phyloP scores from a whole-genome alignment of 352 stramenopile species.

The Globisporangium solare region DNA sequence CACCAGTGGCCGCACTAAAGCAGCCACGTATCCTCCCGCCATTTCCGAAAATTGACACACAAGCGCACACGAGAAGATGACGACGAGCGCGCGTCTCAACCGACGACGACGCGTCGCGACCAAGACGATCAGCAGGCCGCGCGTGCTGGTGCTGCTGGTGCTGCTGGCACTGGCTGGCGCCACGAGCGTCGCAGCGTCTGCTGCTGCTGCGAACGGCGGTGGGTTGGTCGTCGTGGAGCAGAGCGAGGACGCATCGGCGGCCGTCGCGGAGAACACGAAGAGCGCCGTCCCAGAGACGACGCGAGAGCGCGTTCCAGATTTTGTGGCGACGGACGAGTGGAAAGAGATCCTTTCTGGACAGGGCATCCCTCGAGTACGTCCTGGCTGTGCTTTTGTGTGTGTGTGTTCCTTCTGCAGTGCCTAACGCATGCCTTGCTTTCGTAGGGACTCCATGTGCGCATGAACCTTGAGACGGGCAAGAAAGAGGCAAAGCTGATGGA shows the following conservation, averaged over 20 bases:
- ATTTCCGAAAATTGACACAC: slow-evolving; percentile 8
- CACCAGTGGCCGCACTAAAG: not conserved
- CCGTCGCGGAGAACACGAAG: not conserved
- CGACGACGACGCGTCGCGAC: not conserved
- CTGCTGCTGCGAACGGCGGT: not conserved
- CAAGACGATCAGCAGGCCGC: not conserved
- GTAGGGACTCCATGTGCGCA: slow-evolving; percentile 77
- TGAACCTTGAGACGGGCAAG: slow-evolving; percentile 81
- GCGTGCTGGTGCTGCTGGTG: not conserved
- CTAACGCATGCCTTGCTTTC: not conserved
- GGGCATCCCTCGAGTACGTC: slow-evolving; percentile 50
- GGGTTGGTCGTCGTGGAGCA: slow-evolving; percentile 10
- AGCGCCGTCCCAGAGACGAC: not conserved
- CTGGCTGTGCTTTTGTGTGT: not conserved
- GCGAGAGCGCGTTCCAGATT: slow-evolving; percentile 34
- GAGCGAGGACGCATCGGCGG: slow-evolving; percentile 6
- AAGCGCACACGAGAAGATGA: not conserved
- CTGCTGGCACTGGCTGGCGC: slow-evolving; percentile 5
- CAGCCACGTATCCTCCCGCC: slow-evolving; percentile 8
- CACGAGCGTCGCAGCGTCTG: not conserved
- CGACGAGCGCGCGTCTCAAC: slow-evolving; percentile 6
- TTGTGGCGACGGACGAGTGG: slow-evolving; percentile 58
- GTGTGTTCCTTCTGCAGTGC: not conserved
- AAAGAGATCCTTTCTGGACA: slow-evolving; percentile 53
- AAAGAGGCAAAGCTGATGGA: slow-evolving; percentile 83